Evolutionary conservation across 1,139 yeast species (phyloP).

Genomic region (Zygosaccharomyces sapae): DNA sequence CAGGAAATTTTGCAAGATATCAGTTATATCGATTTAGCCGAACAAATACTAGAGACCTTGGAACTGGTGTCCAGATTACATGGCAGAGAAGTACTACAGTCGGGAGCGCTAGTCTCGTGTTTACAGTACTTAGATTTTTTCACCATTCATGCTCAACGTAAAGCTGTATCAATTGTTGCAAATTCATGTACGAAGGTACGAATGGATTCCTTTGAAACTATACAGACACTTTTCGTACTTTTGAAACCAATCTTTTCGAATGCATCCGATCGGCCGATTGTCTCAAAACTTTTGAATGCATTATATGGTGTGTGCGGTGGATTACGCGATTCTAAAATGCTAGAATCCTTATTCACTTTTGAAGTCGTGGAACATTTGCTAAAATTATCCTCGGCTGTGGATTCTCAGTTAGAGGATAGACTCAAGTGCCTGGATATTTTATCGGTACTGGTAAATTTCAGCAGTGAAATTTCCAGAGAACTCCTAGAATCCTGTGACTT

Average conservation of each 20-base stretch:
- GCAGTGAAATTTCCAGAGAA: conserved; percentile 20
- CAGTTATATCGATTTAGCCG: conserved; percentile 84
- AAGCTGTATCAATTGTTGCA: conserved; percentile 73
- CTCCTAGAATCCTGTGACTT: conserved; percentile 21
- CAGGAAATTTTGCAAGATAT: conserved; percentile 69
- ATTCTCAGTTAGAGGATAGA: conserved; percentile 25
- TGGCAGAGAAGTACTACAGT: conserved; percentile 47
- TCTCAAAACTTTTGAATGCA: conserved; percentile 23
- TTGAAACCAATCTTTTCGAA: conserved; percentile 59
- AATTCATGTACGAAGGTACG: conserved; percentile 61
- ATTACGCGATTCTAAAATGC: conserved; percentile 16
- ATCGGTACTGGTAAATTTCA: conserved; percentile 21
- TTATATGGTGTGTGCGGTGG: conserved; percentile 30
- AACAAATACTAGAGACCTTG: conserved; percentile 78
- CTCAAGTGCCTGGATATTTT: conserved; percentile 30
- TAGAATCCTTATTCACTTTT: conserved; percentile 25
- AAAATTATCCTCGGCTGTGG: conserved; percentile 22
- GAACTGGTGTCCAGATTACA: conserved; percentile 62
- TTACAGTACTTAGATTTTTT: conserved; percentile 80
- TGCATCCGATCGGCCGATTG: conserved; percentile 45
- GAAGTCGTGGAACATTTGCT: conserved; percentile 24
- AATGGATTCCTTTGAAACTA: conserved; percentile 42
- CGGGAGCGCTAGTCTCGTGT: conserved; percentile 65
- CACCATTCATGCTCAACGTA: conserved; percentile 84
- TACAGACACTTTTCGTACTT: conserved; percentile 54